These are phyloP conservation scores for Urtica urens DNA, from an alignment of 306 rosid species.

Conservation along the genomic window DNA sequence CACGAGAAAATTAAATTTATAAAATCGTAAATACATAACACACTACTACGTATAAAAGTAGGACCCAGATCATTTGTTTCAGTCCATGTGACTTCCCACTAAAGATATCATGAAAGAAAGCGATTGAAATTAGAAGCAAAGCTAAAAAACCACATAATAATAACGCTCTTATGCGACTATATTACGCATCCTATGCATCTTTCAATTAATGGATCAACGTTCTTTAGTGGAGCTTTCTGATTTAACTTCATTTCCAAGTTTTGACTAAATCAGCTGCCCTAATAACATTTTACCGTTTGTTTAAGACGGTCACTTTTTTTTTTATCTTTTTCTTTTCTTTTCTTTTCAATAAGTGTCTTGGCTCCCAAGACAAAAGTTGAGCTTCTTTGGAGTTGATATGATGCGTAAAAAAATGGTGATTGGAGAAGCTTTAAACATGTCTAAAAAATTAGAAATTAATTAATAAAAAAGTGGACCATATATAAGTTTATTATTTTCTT, in stretches of 20 bases:
- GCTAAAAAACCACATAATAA: slow-evolving; percentile 9
- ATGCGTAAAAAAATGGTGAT: no score
- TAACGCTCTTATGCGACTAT: slow-evolving; percentile 17
- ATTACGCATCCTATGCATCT: slow-evolving; percentile 24
- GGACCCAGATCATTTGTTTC: slow-evolving; percentile 8
- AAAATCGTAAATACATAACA: no score
- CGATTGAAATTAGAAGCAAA: slow-evolving; percentile 30
- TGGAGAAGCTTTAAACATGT: no score
- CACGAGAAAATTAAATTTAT: no score
- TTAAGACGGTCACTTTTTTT: not conserved
- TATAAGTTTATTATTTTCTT: no score
- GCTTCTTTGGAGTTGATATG: no score
- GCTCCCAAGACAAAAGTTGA: no score
- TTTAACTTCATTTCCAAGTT: slow-evolving; percentile 31
- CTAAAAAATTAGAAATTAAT: no score
- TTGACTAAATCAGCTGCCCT: not conserved
- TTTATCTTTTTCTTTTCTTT: not conserved
- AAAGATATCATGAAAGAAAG: not conserved
- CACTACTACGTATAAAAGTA: no score
- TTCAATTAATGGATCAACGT: slow-evolving; percentile 1
- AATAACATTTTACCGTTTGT: not conserved
- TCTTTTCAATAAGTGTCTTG: no score
- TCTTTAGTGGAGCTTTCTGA: not conserved
- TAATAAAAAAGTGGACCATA: no score
- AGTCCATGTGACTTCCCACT: slow-evolving; percentile 11